phyloP scores from a whole-genome alignment of 108 stramenopile genomes.

The Mayamaea pseudoterrestris region DNA sequence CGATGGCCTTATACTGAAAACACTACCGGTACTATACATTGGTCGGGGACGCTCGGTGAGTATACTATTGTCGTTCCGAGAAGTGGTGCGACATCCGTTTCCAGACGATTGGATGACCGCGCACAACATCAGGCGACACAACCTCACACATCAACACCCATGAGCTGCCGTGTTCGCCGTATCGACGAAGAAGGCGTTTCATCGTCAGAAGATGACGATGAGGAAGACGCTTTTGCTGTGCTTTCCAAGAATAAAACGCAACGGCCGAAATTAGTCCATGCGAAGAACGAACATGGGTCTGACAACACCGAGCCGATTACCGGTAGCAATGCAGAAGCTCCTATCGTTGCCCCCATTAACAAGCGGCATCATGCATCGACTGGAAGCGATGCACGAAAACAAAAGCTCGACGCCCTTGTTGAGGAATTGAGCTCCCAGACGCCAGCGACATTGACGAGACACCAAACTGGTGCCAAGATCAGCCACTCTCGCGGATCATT shows the following conservation, averaged over 20 bases:
- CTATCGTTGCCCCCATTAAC: conserved; percentile 32
- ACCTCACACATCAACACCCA: too few relatives aligned
- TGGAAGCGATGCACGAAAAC: conserved; percentile 36
- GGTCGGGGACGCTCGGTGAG: too few relatives aligned
- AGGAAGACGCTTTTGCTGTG: conserved; percentile 31
- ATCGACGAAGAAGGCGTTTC: not conserved
- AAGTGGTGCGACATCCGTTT: too few relatives aligned
- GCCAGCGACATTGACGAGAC: conserved; percentile 8
- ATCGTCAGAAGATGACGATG: conserved; percentile 10
- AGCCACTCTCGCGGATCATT: conserved; percentile 56
- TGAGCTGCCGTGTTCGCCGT: too few relatives aligned
- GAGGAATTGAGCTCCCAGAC: conserved; percentile 52
- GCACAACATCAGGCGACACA: too few relatives aligned
- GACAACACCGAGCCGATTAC: not conserved
- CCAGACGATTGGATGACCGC: too few relatives aligned
- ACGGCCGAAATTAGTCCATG: not conserved
- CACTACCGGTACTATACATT: too few relatives aligned
- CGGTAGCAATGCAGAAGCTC: conserved; percentile 2
- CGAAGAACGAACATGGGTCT: not conserved
- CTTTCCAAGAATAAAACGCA: conserved; percentile 11
- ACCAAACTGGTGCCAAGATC: not conserved
- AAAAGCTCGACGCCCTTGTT: conserved; percentile 71
- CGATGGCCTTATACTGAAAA: too few relatives aligned
- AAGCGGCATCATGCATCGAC: conserved; percentile 38
- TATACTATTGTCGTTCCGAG: too few relatives aligned